phyloP scores from a whole-genome alignment of 192 early-diverging fungal species.

The Diversispora epigaea region DNA sequence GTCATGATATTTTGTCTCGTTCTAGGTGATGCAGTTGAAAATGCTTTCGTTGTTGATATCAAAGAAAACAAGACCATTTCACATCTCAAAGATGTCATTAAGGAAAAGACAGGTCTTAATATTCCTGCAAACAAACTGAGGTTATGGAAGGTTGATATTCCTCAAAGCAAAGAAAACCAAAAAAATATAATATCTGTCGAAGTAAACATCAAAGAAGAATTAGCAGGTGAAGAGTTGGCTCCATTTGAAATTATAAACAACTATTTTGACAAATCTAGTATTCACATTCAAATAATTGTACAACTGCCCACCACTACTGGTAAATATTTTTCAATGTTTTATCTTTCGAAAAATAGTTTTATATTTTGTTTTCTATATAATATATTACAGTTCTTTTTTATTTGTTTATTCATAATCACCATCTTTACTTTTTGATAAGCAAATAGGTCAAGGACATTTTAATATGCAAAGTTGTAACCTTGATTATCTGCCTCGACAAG shows the following conservation, averaged over 20 bases:
- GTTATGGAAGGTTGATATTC: slow-evolving; percentile 20
- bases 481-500: no score
- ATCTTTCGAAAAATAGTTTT: not conserved
- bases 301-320: not conserved
- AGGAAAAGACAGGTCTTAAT: not conserved
- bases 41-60: slow-evolving; percentile 26
- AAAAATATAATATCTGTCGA: not conserved
- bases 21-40: not conserved
- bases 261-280: not conserved
- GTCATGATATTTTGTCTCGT: slow-evolving; percentile 18
- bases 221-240: slow-evolving; percentile 6
- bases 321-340: not conserved
- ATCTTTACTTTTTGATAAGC: no score
- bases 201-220: no score
- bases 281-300: not conserved
- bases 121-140: slow-evolving; percentile 2
- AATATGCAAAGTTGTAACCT: no score
- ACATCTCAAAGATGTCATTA: slow-evolving; percentile 26
- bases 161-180: slow-evolving; percentile 2
- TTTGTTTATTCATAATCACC: no score
- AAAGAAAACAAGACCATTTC: slow-evolving; percentile 3
- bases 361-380: no score
- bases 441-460: no score
- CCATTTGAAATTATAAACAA: not conserved
- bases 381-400: no score